A percentile compares a stretch with the other conserved stretches of the same genome.
Conservation (phyloP, 2,329 filamentous ascomycete species). For the Colletotrichum aenigma region DNA sequence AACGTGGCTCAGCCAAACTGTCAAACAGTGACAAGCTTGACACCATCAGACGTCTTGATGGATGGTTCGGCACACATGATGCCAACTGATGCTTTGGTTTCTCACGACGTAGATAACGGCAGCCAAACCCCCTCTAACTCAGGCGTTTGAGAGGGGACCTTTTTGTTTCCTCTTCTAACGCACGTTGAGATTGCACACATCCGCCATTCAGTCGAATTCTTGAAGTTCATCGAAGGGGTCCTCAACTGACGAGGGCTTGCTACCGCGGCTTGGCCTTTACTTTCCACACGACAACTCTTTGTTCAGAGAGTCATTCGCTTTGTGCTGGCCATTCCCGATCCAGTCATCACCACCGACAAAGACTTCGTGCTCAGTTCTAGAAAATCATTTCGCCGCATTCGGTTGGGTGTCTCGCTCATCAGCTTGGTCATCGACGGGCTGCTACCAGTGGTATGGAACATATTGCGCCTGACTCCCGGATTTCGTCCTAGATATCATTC, state of each 20-base stretch:
- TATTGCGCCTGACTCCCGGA: conserved; percentile 16
- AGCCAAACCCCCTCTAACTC: neutral
- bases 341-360: neutral
- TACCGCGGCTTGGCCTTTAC: neutral
- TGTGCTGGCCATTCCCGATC: conserved; percentile 11
- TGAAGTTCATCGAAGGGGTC: neutral
- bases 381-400: conserved; percentile 10
- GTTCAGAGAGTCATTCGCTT: conserved; percentile 5
- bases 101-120: neutral
- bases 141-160: neutral
- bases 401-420: neutral
- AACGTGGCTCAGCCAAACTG: neutral
- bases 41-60: neutral
- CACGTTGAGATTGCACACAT: neutral
- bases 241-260: neutral
- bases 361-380: conserved; percentile 10
- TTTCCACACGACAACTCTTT: neutral
- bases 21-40: neutral
- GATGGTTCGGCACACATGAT: neutral
- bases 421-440: conserved; percentile 11
- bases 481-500: neutral
- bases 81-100: neutral
- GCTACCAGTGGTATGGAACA: conserved; percentile 16
- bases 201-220: neutral
- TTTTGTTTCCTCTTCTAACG: neutral